Base-by-base conservation (phyloP, 2,329 filamentous ascomycete species). In the Myriosclerotinia duriaeana region DNA sequence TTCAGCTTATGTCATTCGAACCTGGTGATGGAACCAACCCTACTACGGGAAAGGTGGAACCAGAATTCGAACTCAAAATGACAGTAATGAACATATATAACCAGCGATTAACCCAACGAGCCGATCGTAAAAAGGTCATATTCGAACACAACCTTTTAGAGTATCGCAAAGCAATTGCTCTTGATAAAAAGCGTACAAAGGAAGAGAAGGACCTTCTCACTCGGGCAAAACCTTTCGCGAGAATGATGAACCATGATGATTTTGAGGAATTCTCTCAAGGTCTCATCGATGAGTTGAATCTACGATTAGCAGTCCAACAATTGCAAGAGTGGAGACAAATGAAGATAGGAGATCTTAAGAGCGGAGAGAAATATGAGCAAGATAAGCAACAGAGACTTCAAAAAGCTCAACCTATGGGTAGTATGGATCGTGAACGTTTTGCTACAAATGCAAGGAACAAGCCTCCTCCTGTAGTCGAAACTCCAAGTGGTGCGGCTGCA, bases 31-130 rank as follows among this genome's bases (percentile, higher is more conserved):
- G 95, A 66, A 83, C 96, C 71, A 96, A 97, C 74, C 88, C 90
- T 0, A 81, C 84, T 3, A 97, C 93, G 0, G 90, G 91, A 69
- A 89, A 96, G 75, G 82, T 96, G 67, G 95, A 99, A 73, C 93
- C 95, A 0, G 95, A 99, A 78, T 96, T 97, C 84, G 93, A 97
- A 71, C 85, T 99, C 55, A 99, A 99, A 82, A 87, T 98, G 80
- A 97, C 93, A 0, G 93, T 99, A 26, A 97, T 99, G 88, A 93
- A 97, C 71, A 96, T 99, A 61, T 99, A 99, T 82, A 99, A 99
- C 76, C 89, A 90, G 67, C 88, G 93, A 5, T 81, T 99, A 22
- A 97, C 93, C 2, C 90, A 93, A 66, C 88, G 95, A 71, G 94
- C 94, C 8, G 94, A 98, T 74, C 86, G 95, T 55, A 99, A 99